These are phyloP conservation scores for Yueomyces sp. DNA, from an alignment of 805 yeast genomes.

Conservation along the genomic window DNA sequence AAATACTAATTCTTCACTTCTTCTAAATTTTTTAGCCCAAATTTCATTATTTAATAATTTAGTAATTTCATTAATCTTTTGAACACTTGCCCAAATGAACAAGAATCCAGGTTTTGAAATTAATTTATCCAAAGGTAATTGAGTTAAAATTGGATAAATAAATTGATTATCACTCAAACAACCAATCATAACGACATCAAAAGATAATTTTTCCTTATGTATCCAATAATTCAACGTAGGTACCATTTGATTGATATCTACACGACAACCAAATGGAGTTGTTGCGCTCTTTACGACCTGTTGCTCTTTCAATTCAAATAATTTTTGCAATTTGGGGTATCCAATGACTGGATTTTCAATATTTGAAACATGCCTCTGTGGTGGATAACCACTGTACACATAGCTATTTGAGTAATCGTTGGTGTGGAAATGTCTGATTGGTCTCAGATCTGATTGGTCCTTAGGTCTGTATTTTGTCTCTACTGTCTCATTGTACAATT, in stretches of 20 bases:
- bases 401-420: conserved; percentile 67
- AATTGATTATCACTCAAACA: conserved; percentile 68
- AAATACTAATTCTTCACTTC: conserved; percentile 82
- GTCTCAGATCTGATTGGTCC: conserved; percentile 12
- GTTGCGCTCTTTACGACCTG: conserved; percentile 43
- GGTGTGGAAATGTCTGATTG: conserved; percentile 27
- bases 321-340: conserved; percentile 66
- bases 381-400: conserved; percentile 47
- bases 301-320: conserved; percentile 49
- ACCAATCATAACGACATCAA: conserved; percentile 88
- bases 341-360: conserved; percentile 59
- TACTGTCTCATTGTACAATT: conserved; percentile 1
- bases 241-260: conserved; percentile 38
- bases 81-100: conserved; percentile 78
- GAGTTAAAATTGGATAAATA: conserved; percentile 44
- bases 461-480: conserved; percentile 1
- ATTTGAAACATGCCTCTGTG: conserved; percentile 55
- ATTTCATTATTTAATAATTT: conserved; percentile 37
- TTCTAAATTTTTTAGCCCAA: conserved; percentile 60
- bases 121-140: conserved; percentile 57
- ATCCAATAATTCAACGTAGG: conserved; percentile 52
- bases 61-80: conserved; percentile 51
- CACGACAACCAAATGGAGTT: conserved; percentile 54
- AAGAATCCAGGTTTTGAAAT: conserved; percentile 79
- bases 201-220: conserved; percentile 40